These are phyloP conservation scores for Monosporascus sp. DNA, from an alignment of 2,329 filamentous ascomycete species.

Conservation along the genomic window DNA sequence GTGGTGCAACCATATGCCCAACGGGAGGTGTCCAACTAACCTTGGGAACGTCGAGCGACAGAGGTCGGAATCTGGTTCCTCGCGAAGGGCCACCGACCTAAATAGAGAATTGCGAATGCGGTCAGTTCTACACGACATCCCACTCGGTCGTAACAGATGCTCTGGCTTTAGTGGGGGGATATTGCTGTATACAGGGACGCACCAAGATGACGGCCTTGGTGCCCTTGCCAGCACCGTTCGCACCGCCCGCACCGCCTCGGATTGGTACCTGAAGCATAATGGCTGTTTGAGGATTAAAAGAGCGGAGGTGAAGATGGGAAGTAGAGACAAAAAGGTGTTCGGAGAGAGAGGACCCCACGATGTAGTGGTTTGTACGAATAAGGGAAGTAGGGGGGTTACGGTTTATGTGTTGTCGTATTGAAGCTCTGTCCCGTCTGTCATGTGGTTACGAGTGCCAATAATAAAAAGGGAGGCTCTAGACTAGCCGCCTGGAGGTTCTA, in stretches of 20 bases:
- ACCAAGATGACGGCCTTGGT: slow-evolving; percentile 97
- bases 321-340: background rate
- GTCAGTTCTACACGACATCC: slow-evolving; percentile 16
- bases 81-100: slow-evolving; percentile 93
- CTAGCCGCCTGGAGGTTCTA: background rate
- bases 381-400: too few relatives aligned
- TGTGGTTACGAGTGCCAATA: too few relatives aligned
- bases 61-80: slow-evolving; percentile 90
- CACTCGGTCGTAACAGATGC: too few relatives aligned
- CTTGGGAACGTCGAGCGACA: slow-evolving; percentile 95
- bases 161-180: too few relatives aligned
- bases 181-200: slow-evolving; percentile 23
- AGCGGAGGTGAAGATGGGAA: slow-evolving; percentile 1
- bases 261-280: slow-evolving; percentile 54
- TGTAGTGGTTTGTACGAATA: too few relatives aligned
- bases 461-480: background rate
- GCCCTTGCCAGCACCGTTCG: slow-evolving; percentile 49
- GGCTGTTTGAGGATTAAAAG: slow-evolving; percentile 6
- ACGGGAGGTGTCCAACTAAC: slow-evolving; percentile 38
- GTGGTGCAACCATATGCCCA: too few relatives aligned
- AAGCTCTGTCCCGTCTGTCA: too few relatives aligned
- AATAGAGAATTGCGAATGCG: slow-evolving; percentile 20
- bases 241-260: slow-evolving; percentile 44
- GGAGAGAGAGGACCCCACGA: too few relatives aligned
- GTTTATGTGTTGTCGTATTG: too few relatives aligned